Evolutionary conservation across 345 rosid species (phyloP).

Genomic region (Camelina hispida): DNA sequence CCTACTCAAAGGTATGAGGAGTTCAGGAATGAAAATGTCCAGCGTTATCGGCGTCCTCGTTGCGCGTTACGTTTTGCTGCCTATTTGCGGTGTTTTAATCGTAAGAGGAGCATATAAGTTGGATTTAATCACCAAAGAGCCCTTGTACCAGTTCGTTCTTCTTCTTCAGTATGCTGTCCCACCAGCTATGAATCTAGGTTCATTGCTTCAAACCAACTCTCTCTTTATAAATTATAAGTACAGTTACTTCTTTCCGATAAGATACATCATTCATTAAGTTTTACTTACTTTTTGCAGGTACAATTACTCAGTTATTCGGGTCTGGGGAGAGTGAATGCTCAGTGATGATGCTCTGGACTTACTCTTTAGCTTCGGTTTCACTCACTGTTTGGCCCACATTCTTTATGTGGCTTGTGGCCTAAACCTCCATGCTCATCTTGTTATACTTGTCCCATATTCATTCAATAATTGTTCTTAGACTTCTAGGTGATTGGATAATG

Average conservation of each 20-base stretch:
- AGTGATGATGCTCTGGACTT: conserved; percentile 71
- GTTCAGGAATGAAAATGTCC: conserved; percentile 52
- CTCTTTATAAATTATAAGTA: too few relatives aligned
- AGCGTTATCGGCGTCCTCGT: conserved; percentile 50
- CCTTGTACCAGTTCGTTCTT: conserved; percentile 63
- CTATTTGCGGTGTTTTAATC: conserved; percentile 57
- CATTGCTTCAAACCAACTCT: conserved; percentile 11
- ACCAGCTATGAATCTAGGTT: conserved; percentile 80
- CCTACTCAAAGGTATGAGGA: conserved; percentile 58
- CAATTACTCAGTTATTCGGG: conserved; percentile 68
- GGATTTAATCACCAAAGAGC: conserved; percentile 57
- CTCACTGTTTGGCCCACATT: conserved; percentile 70
- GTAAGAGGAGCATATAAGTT: conserved; percentile 57
- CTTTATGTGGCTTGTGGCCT: conserved; percentile 72
- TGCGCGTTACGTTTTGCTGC: conserved; percentile 60
- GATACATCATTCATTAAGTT: background rate
- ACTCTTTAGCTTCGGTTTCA: conserved; percentile 63
- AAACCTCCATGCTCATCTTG: background rate
- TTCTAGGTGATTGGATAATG: too few relatives aligned
- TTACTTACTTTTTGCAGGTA: conserved; percentile 46
- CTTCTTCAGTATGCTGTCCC: conserved; percentile 75
- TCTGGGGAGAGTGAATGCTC: conserved; percentile 74
- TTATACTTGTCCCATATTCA: background rate
- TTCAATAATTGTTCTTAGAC: conserved; percentile 1
- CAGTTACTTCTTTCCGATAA: too few relatives aligned